phyloP scores from a whole-genome alignment of 2,329 filamentous ascomycete species.

The Alternaria angustiovoidea region DNA sequence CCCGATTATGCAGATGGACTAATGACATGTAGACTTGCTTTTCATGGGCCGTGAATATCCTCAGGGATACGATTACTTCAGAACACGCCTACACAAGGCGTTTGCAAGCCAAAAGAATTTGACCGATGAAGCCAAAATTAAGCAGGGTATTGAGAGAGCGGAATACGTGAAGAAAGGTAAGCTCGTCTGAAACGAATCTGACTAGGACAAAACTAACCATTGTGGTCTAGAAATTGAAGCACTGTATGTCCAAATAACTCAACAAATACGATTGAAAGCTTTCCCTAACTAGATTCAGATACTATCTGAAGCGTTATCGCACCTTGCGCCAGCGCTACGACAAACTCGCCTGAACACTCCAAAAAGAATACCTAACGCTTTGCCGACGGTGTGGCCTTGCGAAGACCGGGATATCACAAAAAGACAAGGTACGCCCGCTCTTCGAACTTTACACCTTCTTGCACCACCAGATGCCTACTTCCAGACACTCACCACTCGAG shows the following conservation, averaged over 20 bases:
- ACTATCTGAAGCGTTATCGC: conserved; percentile 91
- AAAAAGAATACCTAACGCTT: conserved; percentile 2
- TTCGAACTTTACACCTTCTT: conserved; percentile 57
- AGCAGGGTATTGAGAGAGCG: conserved; percentile 76
- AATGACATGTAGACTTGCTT: conserved; percentile 72
- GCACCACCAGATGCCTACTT: conserved; percentile 71
- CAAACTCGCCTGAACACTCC: conserved; percentile 31
- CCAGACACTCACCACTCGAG: conserved; percentile 83
- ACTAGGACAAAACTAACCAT: not conserved
- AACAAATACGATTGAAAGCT: not conserved
- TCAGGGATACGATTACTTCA: conserved; percentile 82
- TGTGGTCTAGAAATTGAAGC: conserved; percentile 79
- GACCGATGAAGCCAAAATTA: conserved; percentile 77
- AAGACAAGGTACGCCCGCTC: conserved; percentile 28
- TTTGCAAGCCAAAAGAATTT: conserved; percentile 79
- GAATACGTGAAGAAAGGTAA: conserved; percentile 91
- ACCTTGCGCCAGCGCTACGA: conserved; percentile 83
- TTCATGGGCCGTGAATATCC: conserved; percentile 88
- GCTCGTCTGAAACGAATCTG: not conserved
- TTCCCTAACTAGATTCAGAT: conserved; percentile 61
- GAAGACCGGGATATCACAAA: conserved; percentile 37
- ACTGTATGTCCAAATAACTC: conserved; percentile 68
- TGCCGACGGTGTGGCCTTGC: conserved; percentile 22
- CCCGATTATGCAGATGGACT: conserved; percentile 1
- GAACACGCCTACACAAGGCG: conserved; percentile 80